Evolutionary conservation across 495 filamentous ascomycete genomes (phyloP), one percentile per base, ranked within the genome.

Genomic region (Penicillium turbatum): DNA sequence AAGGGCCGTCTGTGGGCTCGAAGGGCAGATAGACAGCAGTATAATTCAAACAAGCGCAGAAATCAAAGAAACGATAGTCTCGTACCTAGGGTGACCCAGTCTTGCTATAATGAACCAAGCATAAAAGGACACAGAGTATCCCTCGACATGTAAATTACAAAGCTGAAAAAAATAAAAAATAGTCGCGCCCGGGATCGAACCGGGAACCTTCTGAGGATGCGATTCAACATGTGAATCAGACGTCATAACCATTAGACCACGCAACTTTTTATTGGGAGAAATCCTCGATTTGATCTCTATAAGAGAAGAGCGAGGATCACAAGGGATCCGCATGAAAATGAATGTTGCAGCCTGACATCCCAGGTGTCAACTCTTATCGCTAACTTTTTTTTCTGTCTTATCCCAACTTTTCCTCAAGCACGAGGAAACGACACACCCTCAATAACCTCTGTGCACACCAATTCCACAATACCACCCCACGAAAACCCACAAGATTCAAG

Each of bases 161-260:
- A 35, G 32, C 10, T 13, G 27, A 26, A 6, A 42, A n/a, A 15
- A 15, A 15, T 8, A 47, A 47, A 47, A 47, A 24, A 17, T 49
- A 49, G 47, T 72, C 68, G 62, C 61, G 68, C 68, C 70, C 64
- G 68, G 70, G 66, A 69, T 72, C 68, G 70, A 72, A 70, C 70
- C 67, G 66, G 64, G 64, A 63, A 65, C 54, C 56, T 62, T 59
- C 55, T 64, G 32, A 35, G 21, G 21, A 24, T 24, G 21, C 30
- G 30, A 11, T 47, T 51, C 48, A 32, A 11, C 12, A 5, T 63
- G 60, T 63, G 50, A 85, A 42, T 36, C 39, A 51, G 46, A 50
- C 39, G 36, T 70, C 5, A 70, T 31, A 30, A 57, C 73, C 24
- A 56, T 56, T 56, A 56, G 34, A 51, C 54, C 54, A 56, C 54